These are phyloP conservation scores for Aspergillus panamensis DNA, from an alignment of 495 filamentous ascomycete species.

Conservation along the genomic window DNA sequence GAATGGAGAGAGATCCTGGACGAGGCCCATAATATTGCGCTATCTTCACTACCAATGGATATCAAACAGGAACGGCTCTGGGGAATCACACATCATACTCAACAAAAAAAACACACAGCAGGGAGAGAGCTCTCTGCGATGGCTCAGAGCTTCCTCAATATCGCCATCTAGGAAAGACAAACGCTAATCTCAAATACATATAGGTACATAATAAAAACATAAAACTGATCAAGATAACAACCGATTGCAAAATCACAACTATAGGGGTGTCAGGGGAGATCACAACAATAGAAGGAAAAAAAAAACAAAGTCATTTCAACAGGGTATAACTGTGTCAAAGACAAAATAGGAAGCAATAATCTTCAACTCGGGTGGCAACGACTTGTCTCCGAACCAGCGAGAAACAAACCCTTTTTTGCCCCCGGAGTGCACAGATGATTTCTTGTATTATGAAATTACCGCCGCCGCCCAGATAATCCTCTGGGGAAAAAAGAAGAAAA, in stretches of 20 bases:
- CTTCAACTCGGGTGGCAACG: not conserved
- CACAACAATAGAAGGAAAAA: not conserved
- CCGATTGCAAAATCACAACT: not conserved
- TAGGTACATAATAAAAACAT: constrained; percentile 14
- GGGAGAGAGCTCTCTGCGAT: not conserved
- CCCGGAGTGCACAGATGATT: constrained; percentile 14
- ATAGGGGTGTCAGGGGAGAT: not conserved
- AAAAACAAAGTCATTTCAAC: constrained; percentile 18
- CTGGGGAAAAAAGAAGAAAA: not conserved
- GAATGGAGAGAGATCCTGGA: not conserved
- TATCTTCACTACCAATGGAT: constrained; percentile 1
- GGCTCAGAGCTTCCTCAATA: constrained; percentile 16
- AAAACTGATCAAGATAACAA: constrained; percentile 6
- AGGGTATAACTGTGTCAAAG: constrained; percentile 19
- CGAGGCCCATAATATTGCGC: not conserved
- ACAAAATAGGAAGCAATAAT: constrained; percentile 13
- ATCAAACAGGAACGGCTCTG: not conserved
- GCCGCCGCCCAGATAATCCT: not conserved
- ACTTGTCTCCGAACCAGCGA: constrained; percentile 19
- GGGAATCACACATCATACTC: constrained; percentile 1
- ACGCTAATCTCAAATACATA: constrained; percentile 18
- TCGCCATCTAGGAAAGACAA: constrained; percentile 9
- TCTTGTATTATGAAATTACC: not conserved
- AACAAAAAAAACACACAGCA: not conserved
- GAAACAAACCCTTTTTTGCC: constrained; percentile 9